These are phyloP conservation scores for Plantago ovata DNA, from an alignment of 257 asterid genomes.

Conservation along the genomic window DNA sequence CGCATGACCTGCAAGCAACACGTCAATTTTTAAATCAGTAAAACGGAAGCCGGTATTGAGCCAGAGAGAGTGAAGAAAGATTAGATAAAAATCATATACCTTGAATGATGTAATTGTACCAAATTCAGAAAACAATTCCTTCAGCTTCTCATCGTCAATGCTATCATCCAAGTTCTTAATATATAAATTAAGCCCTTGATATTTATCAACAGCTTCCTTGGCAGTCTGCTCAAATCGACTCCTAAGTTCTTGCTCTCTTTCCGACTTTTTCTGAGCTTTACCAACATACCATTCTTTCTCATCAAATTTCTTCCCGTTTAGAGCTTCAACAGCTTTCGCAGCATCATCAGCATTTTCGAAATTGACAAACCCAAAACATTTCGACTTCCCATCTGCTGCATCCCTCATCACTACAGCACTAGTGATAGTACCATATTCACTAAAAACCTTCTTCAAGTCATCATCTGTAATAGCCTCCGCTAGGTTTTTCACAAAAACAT, in stretches of 20 bases:
- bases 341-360: slow-evolving; percentile 58
- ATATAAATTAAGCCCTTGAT: slow-evolving; percentile 44
- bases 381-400: slow-evolving; percentile 49
- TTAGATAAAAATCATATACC: slow-evolving; percentile 20
- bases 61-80: neutral
- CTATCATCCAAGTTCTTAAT: slow-evolving; percentile 56
- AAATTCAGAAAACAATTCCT: slow-evolving; percentile 44
- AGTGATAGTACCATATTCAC: slow-evolving; percentile 47
- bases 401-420: slow-evolving; percentile 60
- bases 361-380: slow-evolving; percentile 55
- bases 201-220: slow-evolving; percentile 47
- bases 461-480: slow-evolving; percentile 52
- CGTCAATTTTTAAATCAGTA: neutral
- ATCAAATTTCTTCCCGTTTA: slow-evolving; percentile 41
- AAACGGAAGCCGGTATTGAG: neutral
- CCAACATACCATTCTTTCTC: slow-evolving; percentile 58
- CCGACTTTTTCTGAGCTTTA: slow-evolving; percentile 52
- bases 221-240: slow-evolving; percentile 35
- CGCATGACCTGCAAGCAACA: slow-evolving; percentile 42
- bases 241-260: slow-evolving; percentile 55
- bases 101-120: slow-evolving; percentile 53
- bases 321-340: slow-evolving; percentile 46
- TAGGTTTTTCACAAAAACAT: slow-evolving; percentile 55
- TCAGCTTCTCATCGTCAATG: slow-evolving; percentile 50
- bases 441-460: slow-evolving; percentile 39